Evolutionary conservation across 2,329 filamentous ascomycete species (phyloP), one percentile per base, ranked within the genome.

Genomic region (Trichoderma koningiopsis): DNA sequence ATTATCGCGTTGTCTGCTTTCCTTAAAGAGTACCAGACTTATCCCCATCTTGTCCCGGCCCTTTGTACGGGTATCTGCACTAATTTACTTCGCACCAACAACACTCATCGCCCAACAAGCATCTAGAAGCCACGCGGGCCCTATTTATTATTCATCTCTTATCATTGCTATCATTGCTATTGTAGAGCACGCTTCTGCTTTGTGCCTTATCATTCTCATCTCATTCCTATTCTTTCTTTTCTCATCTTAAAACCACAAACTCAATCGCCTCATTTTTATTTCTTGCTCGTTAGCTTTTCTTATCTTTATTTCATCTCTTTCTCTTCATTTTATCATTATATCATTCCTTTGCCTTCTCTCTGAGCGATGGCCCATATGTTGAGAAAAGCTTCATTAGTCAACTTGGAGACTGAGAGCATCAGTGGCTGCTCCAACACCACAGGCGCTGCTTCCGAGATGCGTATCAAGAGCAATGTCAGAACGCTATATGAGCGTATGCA

Each of bases 401-500:
- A 68, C 58, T n/a, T 68, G 58, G 69, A 70, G 27, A 70, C 69
- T 4, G 64, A 56, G 31, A 70, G 69, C 52, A 68, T 70, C 24
- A 29, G 57, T 24, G 69, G 59, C 7, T 63, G 13, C 47, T 70
- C 69, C 58, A 56, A 69, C 29, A 64, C 69, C 24, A 66, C 60
- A 4, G 61, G 40, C 53, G 56, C 68, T 35, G 35, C 52, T 27
- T 63, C 29, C 56, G 70, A 71, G 35, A 79, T 79, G 76, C 78
- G 79, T 40, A 73, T 83, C 70, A 80, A 79, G 74, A 74, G 79
- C 73, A 80, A 83, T 75, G 78, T 85, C 75, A 81, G 81, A 72
- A 80, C 80, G 69, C 75, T 84, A 58, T 81, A 79, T 73, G 76
- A 79, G 31, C 84, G 83, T 35, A 76, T 86, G 52, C 82, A 84